These are phyloP conservation scores for Cinnamomum micranthum DNA, from an alignment of 164 flowering plant genomes.

Conservation along the genomic window DNA sequence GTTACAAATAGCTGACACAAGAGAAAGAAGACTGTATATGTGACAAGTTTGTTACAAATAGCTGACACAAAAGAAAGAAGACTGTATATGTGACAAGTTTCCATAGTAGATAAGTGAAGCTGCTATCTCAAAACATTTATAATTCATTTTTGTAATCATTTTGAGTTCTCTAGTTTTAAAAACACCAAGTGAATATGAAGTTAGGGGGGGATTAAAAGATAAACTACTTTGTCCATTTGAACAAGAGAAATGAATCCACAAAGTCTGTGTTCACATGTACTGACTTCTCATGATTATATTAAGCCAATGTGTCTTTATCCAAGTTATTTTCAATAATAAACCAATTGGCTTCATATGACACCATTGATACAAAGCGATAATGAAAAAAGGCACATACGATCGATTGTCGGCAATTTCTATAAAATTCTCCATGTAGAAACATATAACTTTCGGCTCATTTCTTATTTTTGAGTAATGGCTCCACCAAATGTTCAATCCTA, in stretches of 20 bases:
- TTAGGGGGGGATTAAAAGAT: background rate
- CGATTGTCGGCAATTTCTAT: background rate
- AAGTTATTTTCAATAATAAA: background rate
- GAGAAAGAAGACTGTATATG: background rate
- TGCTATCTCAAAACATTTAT: background rate
- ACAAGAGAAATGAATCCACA: background rate
- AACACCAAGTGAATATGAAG: background rate
- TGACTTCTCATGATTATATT: conserved; percentile 1
- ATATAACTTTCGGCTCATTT: no score
- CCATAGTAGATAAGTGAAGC: background rate
- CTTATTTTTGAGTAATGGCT: no score
- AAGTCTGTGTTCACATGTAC: conserved; percentile 4
- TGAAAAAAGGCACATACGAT: background rate
- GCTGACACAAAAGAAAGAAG: background rate
- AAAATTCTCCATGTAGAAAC: no score
- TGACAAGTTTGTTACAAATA: background rate
- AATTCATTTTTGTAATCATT: background rate
- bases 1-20: no score
- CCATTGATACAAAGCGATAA: background rate
- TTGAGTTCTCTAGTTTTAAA: background rate
- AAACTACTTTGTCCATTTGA: background rate
- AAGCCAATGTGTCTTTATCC: background rate
- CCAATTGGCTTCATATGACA: background rate
- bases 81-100: background rate
- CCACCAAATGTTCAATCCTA: no score